Evolutionary conservation across 129 eudicot genomes (phyloP).

Genomic region (Centaurea solstitialis): DNA sequence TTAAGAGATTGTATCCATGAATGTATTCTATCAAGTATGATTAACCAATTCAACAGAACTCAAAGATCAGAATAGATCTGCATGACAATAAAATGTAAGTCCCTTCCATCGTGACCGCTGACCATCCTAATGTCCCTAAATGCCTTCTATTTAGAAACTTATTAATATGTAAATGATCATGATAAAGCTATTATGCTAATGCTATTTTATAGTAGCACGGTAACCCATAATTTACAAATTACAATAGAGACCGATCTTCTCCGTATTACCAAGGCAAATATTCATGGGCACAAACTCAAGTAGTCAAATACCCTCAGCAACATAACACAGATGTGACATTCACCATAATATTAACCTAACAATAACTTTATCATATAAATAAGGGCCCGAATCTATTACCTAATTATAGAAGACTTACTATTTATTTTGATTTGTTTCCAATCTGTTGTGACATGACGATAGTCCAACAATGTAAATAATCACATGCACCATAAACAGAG

Average conservation of each 20-base stretch:
- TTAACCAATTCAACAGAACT: conserved; percentile 2
- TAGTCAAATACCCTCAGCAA: neutral
- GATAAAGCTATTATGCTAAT: neutral
- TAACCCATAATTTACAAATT: neutral
- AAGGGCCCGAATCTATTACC: neutral
- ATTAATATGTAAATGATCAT: neutral
- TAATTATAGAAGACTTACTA: neutral
- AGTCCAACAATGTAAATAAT: neutral
- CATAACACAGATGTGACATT: neutral
- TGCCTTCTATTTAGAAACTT: neutral
- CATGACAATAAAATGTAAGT: neutral
- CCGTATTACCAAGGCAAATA: neutral
- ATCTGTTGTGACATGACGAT: neutral
- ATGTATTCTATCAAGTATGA: neutral
- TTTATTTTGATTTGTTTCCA: neutral
- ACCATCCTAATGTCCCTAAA: neutral
- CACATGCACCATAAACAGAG: neutral
- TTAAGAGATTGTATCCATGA: neutral
- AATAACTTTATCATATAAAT: neutral
- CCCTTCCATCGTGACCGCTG: neutral
- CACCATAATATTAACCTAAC: neutral
- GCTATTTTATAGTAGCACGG: neutral
- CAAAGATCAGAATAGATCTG: neutral
- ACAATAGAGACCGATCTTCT: neutral
- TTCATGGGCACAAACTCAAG: neutral